Conservation (phyloP, 1,284 basidiomycete species). For the Tetrapyrgos nigripes region DNA sequence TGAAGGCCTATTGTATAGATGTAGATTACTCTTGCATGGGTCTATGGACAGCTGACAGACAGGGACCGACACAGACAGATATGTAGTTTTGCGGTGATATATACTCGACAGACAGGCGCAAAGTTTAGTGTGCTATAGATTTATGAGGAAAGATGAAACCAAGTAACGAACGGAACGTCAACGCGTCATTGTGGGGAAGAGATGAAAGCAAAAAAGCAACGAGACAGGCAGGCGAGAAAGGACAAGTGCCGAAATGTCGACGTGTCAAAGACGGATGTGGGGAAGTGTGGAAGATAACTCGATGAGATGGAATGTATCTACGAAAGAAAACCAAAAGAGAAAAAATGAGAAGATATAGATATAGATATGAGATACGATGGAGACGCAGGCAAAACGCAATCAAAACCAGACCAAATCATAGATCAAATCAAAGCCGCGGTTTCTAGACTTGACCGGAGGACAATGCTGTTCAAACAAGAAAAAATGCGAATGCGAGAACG, state of each 20-base stretch:
- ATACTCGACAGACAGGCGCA: not conserved
- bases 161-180: too few relatives aligned
- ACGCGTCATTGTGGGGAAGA: too few relatives aligned
- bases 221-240: too few relatives aligned
- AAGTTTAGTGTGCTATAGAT: not conserved
- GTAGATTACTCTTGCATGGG: too few relatives aligned
- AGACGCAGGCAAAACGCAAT: constrained; percentile 22
- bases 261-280: too few relatives aligned
- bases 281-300: too few relatives aligned
- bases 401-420: constrained; percentile 15
- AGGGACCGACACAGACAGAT: too few relatives aligned
- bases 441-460: constrained; percentile 64
- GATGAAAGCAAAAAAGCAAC: too few relatives aligned
- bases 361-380: constrained; percentile 14
- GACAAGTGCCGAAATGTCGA: too few relatives aligned
- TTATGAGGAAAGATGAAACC: not conserved
- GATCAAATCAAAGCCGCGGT: constrained; percentile 61
- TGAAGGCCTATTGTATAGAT: too few relatives aligned
- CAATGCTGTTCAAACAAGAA: constrained; percentile 49
- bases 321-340: not conserved
- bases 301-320: not conserved
- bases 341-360: constrained; percentile 3
- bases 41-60: not conserved
- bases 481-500: constrained; percentile 20
- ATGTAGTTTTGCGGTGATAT: not conserved